Base-by-base conservation (phyloP, 1,139 yeast genomes). In the Yamadazyma aaseri region DNA sequence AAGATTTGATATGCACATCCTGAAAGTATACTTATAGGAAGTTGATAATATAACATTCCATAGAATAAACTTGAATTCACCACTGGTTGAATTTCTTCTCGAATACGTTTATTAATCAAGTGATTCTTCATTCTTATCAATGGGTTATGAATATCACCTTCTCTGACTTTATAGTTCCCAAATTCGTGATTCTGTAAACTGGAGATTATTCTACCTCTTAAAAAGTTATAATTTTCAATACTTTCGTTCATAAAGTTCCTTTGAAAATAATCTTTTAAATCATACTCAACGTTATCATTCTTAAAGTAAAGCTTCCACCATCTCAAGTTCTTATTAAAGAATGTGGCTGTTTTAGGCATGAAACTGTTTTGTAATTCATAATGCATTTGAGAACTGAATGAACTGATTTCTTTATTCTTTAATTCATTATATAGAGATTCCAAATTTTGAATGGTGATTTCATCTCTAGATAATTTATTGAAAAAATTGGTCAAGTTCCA, bases 271-370 rank as follows among this genome's bases (percentile, higher is more conserved):
- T 70, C 75, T 37, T 67, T 69, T 29, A 70, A 49, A 33, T 62
- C 67, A 39, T 70, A 70, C 48, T 69, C 74, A 11, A 71, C 69
- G 40, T 70, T 69, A 39, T 71, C 76, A 40, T 70, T 70, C 32
- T 58, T 62, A 38, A 55, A 57, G 45, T 71, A 71, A 13, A 71
- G 51, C 41, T 58, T 67, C 71, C 73, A 70, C 76, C 76, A 71
- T 18, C 50, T 46, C 28, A 71, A 55, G 14, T 53, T 58, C 17
- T 46, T 50, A 7, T 42, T 47, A 52, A 71, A 66, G 38, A 56
- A 66, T 1, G 38, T 43, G 6, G 44, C 43, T 1, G 69, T 57
- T 3, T 46, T 38, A 2, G 75, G 74, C 7, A 56, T 54, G 29
- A 70, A 58, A 3, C 49, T 44, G 23, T 52, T 44, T 40, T 67